phyloP scores from a whole-genome alignment of 805 yeast genomes.

The Saturnispora besseyi region DNA sequence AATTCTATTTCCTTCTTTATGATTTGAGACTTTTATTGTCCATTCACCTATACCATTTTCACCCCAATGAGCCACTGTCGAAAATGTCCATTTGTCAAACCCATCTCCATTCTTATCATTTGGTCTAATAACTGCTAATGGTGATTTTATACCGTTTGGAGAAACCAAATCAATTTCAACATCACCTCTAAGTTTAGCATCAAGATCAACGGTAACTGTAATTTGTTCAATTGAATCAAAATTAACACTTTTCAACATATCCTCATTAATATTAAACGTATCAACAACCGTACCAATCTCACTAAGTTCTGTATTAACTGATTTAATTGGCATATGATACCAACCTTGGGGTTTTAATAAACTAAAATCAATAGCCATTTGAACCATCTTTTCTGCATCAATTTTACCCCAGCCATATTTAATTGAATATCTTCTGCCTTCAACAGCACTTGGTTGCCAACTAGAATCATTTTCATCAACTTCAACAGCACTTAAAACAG shows the following conservation, averaged over 20 bases:
- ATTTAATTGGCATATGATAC: conserved; percentile 42
- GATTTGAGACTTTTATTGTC: conserved; percentile 57
- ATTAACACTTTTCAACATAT: conserved; percentile 45
- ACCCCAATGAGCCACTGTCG: conserved; percentile 99
- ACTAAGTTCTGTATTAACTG: conserved; percentile 25
- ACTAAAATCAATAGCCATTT: conserved; percentile 53
- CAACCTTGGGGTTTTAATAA: conserved; percentile 86
- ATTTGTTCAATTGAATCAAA: conserved; percentile 77
- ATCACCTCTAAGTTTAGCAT: conserved; percentile 57
- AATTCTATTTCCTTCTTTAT: conserved; percentile 29
- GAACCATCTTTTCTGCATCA: conserved; percentile 71
- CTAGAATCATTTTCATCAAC: conserved; percentile 57
- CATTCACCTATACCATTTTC: conserved; percentile 73
- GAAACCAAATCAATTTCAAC: conserved; percentile 57
- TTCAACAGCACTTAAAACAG: conserved; percentile 61
- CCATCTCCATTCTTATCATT: conserved; percentile 52
- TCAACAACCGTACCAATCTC: conserved; percentile 25
- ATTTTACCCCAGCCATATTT: conserved; percentile 87
- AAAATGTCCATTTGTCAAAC: conserved; percentile 78
- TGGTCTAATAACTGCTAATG: conserved; percentile 60
- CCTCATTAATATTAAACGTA: conserved; percentile 36
- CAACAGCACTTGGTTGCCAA: conserved; percentile 66
- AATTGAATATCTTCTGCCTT: conserved; percentile 64
- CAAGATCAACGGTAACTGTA: conserved; percentile 67
- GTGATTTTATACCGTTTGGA: conserved; percentile 67